Percentiles rank a stretch among this genome's conserved stretches.
Conservation (phyloP, 164 flowering plant species). For the Sedum album region DNA sequence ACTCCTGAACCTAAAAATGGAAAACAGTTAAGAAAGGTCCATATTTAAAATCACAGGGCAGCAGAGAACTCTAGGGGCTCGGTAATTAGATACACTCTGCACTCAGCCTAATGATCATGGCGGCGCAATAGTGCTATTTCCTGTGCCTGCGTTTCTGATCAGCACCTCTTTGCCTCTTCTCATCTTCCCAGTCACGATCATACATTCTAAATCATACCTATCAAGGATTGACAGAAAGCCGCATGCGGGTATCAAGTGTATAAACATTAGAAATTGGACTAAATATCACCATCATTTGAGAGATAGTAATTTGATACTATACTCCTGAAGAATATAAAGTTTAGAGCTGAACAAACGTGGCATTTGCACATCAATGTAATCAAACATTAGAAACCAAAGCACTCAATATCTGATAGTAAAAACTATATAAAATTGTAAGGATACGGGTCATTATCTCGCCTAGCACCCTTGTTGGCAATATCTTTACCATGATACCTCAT, state of each 20-base stretch:
- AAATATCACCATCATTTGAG: not conserved
- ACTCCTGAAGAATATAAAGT: no score
- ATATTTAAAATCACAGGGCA: no score
- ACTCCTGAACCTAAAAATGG: no score
- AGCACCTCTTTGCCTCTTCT: conserved; percentile 71
- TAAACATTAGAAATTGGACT: not conserved
- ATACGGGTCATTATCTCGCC: conserved; percentile 89
- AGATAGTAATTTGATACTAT: no score
- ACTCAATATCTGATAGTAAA: not conserved
- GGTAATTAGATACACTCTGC: not conserved
- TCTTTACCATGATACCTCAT: conserved; percentile 73
- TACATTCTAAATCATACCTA: conserved; percentile 38
- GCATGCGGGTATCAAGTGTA: not conserved
- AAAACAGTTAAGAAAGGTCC: no score
- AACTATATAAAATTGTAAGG: conserved; percentile 26
- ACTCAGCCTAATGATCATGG: not conserved
- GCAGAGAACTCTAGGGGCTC: not conserved
- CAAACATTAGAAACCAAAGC: conserved; percentile 3
- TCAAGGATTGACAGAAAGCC: conserved; percentile 32
- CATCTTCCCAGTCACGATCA: conserved; percentile 97
- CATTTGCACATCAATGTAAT: not conserved
- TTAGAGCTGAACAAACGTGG: not conserved
- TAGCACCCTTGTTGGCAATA: conserved; percentile 51
- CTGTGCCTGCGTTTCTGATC: conserved; percentile 91
- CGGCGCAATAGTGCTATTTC: conserved; percentile 23